A percentile compares a stretch with the other conserved stretches of the same genome.
These are phyloP conservation scores for Cladosporium sp. DNA, from an alignment of 2,329 filamentous ascomycete genomes.

Conservation along the genomic window DNA sequence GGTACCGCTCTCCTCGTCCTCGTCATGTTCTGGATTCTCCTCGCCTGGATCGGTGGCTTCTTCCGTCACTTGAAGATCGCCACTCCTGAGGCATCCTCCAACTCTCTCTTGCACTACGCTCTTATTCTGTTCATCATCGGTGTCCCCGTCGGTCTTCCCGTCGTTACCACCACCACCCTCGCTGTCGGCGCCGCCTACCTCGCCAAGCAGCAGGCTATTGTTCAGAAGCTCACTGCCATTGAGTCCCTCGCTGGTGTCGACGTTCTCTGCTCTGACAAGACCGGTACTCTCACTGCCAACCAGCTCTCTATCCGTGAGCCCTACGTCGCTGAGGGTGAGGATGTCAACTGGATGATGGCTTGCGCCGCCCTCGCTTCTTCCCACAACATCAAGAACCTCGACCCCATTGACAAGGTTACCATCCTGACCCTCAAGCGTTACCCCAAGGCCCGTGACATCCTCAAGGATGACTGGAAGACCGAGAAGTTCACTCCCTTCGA, in stretches of 20 bases:
- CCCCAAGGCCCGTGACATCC: constrained; percentile 72
- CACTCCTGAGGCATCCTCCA: constrained; percentile 53
- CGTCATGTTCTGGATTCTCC: constrained; percentile 73
- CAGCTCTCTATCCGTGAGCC: constrained; percentile 74
- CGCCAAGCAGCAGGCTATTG: constrained; percentile 72
- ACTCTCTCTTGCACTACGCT: constrained; percentile 65
- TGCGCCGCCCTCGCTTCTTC: constrained; percentile 72
- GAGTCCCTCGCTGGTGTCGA: constrained; percentile 74
- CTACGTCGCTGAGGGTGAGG: constrained; percentile 70
- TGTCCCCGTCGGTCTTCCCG: constrained; percentile 74
- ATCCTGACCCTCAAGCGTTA: constrained; percentile 72
- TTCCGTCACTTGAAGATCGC: constrained; percentile 66
- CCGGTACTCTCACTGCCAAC: constrained; percentile 70
- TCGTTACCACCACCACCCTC: constrained; percentile 73
- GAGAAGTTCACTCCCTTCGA: constrained; percentile 76
- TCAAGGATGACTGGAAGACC: constrained; percentile 70
- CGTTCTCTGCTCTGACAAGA: constrained; percentile 78
- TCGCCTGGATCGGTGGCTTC: constrained; percentile 74
- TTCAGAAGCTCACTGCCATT: constrained; percentile 75
- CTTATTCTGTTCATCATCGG: constrained; percentile 71
- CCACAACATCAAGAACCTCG: constrained; percentile 73
- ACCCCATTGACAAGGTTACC: constrained; percentile 76
- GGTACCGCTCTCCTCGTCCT: constrained; percentile 69
- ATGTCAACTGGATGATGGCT: constrained; percentile 83
- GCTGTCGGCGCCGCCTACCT: constrained; percentile 74